Conservation (phyloP, 352 stramenopile genomes). For the Phytophthora brassicae region DNA sequence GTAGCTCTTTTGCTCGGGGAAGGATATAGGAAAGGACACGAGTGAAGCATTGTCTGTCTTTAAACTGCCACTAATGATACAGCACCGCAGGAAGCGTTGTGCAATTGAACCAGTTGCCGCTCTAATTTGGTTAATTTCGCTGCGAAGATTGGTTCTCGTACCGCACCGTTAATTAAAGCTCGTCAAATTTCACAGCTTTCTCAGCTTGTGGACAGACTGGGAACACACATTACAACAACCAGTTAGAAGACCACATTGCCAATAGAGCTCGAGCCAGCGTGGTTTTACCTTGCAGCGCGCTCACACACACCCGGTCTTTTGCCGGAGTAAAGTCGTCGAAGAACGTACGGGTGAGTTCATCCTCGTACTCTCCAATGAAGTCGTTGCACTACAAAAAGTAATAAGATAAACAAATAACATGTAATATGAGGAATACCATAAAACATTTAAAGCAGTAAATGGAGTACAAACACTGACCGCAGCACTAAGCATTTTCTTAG, state of each 20-base stretch:
- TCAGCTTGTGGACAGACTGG: constrained; percentile 27
- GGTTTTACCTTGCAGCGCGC: constrained; percentile 48
- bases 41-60: constrained; percentile 20
- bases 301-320: constrained; percentile 58
- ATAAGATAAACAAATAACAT: neutral
- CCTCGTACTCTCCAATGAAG: constrained; percentile 79
- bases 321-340: constrained; percentile 79
- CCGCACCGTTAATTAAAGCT: constrained; percentile 36
- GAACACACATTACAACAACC: neutral
- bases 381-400: constrained; percentile 66
- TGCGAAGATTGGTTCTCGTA: neutral
- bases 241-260: neutral
- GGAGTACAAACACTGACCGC: constrained; percentile 40
- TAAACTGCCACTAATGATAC: constrained; percentile 13
- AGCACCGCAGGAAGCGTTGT: neutral
- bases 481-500: constrained; percentile 57
- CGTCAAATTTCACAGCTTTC: constrained; percentile 32
- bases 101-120: constrained; percentile 3
- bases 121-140: constrained; percentile 12
- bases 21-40: neutral
- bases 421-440: no score
- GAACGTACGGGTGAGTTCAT: constrained; percentile 74
- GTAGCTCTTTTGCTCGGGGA: constrained; percentile 1
- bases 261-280: neutral
- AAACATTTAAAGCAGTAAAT: no score